Base-by-base conservation (phyloP, 768 basidiomycete genomes). In the Daedaleopsis sinensis region DNA sequence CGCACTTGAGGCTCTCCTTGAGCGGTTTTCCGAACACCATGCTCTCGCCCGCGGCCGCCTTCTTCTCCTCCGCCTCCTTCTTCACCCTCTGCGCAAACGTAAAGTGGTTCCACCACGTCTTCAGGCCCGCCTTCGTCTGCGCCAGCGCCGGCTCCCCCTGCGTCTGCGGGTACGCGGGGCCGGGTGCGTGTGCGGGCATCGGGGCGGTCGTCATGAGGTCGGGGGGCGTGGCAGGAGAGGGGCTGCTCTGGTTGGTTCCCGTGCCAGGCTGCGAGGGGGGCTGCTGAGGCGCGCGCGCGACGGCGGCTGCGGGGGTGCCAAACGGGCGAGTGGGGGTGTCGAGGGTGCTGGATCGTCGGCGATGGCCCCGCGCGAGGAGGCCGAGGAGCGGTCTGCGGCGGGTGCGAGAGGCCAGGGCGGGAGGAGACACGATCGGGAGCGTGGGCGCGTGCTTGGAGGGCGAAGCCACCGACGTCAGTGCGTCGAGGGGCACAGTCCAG, bases 1-100 rank as follows among this genome's bases (percentile, higher is more conserved):
- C 96, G 73, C 90, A 90, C 68, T 82, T 83, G 66, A 98, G 78
- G 62, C 90, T 90, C 70, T 96, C 92, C 67, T 84, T 83, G 69
- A 98, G 84, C 1, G 94, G 88, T 59, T 85, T 90, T 5, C 91
- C 91, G 69, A 98, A 98, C 35, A 98, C 94, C 8, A 82, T 77
- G 72, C 78, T 78, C 65, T 72, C 70, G 39, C 24, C 50, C n/a
- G 38, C 32, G 36, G 36, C 15, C 36, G 35, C 79, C 70, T 74
- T 76, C 56, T 69, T 70, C 47, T 72, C 73, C 58, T 82, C 83
- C 5, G 73, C 74, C 24, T 85, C 80, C 67, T 83, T 87, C 77
- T 86, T 91, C 16, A 79, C 64, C 65, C 79, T 83, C 72, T 89
- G 88, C 1, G 81, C 79, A 62, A 85, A 82, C 3, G 84, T 86